Base-by-base conservation (phyloP, 768 basidiomycete species). In the Boletus patriciae region DNA sequence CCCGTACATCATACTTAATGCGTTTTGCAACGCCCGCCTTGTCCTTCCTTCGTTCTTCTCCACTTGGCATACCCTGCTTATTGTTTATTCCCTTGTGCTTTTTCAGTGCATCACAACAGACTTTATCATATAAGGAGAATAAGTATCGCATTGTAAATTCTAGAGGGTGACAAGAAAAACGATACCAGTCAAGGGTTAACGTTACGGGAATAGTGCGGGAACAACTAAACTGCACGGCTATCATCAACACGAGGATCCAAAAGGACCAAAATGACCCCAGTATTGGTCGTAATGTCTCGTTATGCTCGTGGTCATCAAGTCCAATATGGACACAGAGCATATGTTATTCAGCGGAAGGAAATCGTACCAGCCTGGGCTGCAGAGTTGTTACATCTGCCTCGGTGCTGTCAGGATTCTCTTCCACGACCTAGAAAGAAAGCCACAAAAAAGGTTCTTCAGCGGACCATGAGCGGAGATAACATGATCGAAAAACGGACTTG, bases 291-390 rank as follows among this genome's bases (percentile, higher is more conserved):
- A 42, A 37, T 23, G 12, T 52, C 52, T 45, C 36, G 27, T 19
- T 33, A 33, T 40, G 19, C 5, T 50, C 34, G n/a, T 58, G 8
- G 16, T 37, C 36, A 37, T 36, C 3, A 40, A 18, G 58, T 58
- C 45, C 52, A 41, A 37, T 19, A 7, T 4, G 54, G 60, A 62
- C 57, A 10, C 12, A 18, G 10, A 46, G 57, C 65, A 50, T 57
- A 57, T 70, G 74, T 75, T 68, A 76, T 75, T 78, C 68, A 47
- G 56, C 31, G 0, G 66, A 52, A 53, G 75, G 73, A 67, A 78
- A 76, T 57, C 64, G 73, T 36, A 71, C 70, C 21, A 66, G 47
- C 63, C 64, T 71, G 23, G 58, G 42, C 16, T 40, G 60, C 25
- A 43, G 13, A 8, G 18, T 8, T 3, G 13, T n/a, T 37, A 6